phyloP scores from a whole-genome alignment of 257 asterid species.

The Solanum lycopersicoides region DNA sequence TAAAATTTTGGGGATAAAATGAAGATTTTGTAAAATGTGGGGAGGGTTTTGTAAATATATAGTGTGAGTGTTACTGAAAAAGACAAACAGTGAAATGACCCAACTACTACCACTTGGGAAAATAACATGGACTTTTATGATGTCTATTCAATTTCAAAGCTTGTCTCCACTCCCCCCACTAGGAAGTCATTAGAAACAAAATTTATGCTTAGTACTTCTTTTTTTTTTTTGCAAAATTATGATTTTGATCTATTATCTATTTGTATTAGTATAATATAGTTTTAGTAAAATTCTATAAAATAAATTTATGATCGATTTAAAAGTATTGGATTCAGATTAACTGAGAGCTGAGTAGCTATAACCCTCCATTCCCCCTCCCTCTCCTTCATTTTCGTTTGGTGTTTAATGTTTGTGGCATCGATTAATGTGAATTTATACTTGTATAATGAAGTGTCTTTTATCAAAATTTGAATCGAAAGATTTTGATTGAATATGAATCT shows the following conservation, averaged over 20 bases:
- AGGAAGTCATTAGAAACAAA: background rate
- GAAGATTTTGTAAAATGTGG: background rate
- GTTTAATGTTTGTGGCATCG: background rate
- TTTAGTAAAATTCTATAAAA: background rate
- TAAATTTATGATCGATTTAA: background rate
- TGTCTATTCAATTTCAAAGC: background rate
- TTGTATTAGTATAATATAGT: background rate
- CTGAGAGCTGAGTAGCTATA: background rate
- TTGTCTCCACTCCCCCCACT: background rate
- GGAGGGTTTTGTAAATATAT: background rate
- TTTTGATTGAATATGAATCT: too few relatives aligned
- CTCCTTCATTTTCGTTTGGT: background rate
- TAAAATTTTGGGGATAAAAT: background rate
- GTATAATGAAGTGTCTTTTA: background rate
- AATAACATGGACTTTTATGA: background rate
- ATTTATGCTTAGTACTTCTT: background rate
- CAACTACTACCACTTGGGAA: background rate
- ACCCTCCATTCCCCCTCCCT: fast-evolving
- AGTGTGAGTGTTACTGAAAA: background rate
- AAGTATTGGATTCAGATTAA: background rate
- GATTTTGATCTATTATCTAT: background rate
- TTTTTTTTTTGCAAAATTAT: background rate
- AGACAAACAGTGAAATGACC: conserved; percentile 1
- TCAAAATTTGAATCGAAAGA: background rate
- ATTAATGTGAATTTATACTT: background rate